Percentiles rank a stretch among this genome's conserved stretches.
Conservation (phyloP, 1,284 basidiomycete genomes). For the Lentinus polychrous region DNA sequence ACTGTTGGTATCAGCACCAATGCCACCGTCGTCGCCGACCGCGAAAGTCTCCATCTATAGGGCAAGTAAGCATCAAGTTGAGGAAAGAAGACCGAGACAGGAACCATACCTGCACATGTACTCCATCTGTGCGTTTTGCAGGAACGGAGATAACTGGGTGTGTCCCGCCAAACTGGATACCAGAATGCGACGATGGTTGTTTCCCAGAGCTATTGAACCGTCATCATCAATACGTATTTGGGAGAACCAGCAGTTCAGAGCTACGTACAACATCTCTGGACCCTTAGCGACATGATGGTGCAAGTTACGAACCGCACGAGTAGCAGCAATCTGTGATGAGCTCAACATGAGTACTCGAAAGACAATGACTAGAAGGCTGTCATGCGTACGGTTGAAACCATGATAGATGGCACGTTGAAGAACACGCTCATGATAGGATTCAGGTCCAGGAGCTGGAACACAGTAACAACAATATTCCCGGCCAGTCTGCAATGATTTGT, state of each 20-base stretch:
- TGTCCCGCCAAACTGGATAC: neutral
- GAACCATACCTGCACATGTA: slow-evolving; percentile 1
- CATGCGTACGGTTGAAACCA: slow-evolving; percentile 51
- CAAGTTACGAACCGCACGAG: slow-evolving; percentile 60
- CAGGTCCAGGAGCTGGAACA: slow-evolving; percentile 65
- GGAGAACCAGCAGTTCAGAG: slow-evolving; percentile 10
- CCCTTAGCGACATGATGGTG: slow-evolving; percentile 47
- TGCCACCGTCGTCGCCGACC: slow-evolving; percentile 3
- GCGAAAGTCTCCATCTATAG: slow-evolving; percentile 10
- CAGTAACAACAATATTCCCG: slow-evolving; percentile 22
- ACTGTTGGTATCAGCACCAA: neutral
- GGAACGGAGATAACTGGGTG: neutral
- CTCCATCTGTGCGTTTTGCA: neutral
- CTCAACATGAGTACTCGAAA: neutral
- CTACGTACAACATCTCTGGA: slow-evolving; percentile 47
- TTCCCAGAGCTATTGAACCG: neutral
- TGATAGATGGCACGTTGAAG: slow-evolving; percentile 66
- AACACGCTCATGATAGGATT: slow-evolving; percentile 74
- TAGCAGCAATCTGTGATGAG: slow-evolving; percentile 56
- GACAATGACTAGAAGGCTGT: neutral
- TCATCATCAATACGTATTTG: neutral
- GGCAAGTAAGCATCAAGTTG: neutral
- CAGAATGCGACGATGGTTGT: neutral
- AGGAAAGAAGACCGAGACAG: neutral
- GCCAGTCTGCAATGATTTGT: neutral